phyloP scores from a whole-genome alignment of 345 rosid genomes.

The Bruguiera parviflora region DNA sequence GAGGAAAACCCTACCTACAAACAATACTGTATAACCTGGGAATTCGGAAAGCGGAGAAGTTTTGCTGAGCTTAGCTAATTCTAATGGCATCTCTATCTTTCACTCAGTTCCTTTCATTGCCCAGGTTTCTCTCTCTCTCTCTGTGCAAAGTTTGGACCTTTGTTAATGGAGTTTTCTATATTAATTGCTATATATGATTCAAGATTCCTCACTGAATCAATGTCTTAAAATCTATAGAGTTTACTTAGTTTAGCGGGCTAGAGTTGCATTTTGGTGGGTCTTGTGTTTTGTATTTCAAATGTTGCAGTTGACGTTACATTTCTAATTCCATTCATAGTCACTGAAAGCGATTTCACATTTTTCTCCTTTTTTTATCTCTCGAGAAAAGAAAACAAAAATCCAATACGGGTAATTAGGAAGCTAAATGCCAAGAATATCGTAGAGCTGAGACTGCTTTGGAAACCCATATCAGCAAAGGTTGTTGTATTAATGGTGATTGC shows the following conservation, averaged over 20 bases:
- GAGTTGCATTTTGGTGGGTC: background rate
- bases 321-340: no score
- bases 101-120: conserved; percentile 47
- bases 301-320: no score
- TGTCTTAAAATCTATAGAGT: background rate
- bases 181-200: background rate
- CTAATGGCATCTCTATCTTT: conserved; percentile 69
- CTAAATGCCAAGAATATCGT: background rate
- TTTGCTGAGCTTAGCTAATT: background rate
- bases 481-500: background rate
- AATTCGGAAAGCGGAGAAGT: background rate
- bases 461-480: background rate
- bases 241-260: background rate
- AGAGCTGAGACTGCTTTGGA: background rate
- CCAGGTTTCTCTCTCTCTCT: conserved; percentile 52
- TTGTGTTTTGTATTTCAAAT: background rate
- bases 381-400: background rate
- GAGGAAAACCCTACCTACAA: background rate
- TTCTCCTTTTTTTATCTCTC: no score
- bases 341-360: no score
- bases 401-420: background rate
- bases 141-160: background rate
- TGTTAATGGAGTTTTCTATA: background rate
- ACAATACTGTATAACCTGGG: no score
- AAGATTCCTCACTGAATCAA: background rate